Percentiles rank a stretch among this genome's conserved stretches.
Conservation (phyloP, 2,329 filamentous ascomycete species). For the Alternaria consortialis region DNA sequence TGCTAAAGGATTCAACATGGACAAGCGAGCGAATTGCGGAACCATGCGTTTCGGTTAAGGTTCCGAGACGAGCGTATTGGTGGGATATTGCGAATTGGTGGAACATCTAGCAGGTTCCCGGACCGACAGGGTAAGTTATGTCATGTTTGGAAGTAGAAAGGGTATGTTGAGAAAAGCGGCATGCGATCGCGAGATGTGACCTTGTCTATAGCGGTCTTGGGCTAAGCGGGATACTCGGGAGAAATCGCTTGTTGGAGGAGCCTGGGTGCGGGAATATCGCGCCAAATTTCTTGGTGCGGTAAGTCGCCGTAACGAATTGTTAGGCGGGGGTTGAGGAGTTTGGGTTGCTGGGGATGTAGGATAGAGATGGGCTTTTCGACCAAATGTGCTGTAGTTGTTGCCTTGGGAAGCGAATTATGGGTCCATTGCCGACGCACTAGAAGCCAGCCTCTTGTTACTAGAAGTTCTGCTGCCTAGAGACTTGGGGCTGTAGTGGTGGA, state of each 20-base stretch:
- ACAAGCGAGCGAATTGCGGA: conserved; percentile 17
- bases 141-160: conserved; percentile 1
- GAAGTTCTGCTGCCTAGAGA: not conserved
- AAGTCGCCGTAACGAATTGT: not conserved
- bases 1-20: conserved; percentile 13
- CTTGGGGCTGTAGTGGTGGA: not conserved
- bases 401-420: not conserved
- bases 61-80: conserved; percentile 1
- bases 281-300: not conserved
- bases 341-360: not conserved
- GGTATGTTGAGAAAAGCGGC: not conserved
- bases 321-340: not conserved
- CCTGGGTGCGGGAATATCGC: not conserved
- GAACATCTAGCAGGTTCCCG: conserved; percentile 10
- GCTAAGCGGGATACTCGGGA: not conserved
- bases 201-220: not conserved
- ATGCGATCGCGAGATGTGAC: not conserved
- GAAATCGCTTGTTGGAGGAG: not conserved
- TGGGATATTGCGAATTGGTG: conserved; percentile 11
- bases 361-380: not conserved
- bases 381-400: not conserved
- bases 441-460: not conserved
- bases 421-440: not conserved
- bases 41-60: not conserved
- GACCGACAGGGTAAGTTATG: conserved; percentile 6